These are phyloP conservation scores for Rhynchosporium secalis DNA, from an alignment of 2,329 filamentous ascomycete species.

Conservation along the genomic window DNA sequence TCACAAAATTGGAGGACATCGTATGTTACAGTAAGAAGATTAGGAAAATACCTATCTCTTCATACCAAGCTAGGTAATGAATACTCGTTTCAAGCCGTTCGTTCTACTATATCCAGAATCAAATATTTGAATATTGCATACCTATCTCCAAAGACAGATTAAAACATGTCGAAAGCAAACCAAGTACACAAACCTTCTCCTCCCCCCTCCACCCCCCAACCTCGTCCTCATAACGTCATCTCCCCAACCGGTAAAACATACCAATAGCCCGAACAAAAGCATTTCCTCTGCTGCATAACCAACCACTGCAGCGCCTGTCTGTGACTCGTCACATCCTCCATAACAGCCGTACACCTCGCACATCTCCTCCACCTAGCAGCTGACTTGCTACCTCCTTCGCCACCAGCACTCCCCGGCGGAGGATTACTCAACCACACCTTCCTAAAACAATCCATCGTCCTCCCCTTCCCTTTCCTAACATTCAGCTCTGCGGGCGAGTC, in stretches of 20 bases:
- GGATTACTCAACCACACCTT: conserved; percentile 37
- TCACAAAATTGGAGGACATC: too few species aligned
- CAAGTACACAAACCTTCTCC: too few species aligned
- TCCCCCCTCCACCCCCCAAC: too few species aligned
- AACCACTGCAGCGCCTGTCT: conserved; percentile 39
- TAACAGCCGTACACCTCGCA: conserved; percentile 39
- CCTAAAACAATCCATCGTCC: conserved; percentile 39
- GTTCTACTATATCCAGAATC: too few species aligned
- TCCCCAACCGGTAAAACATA: conserved; percentile 36
- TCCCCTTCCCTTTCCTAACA: conserved; percentile 25
- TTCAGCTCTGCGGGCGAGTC: conserved; percentile 32
- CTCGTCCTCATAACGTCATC: not conserved
- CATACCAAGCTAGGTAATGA: too few species aligned
- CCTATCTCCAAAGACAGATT: too few species aligned
- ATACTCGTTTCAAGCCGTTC: too few species aligned
- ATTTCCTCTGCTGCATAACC: conserved; percentile 40
- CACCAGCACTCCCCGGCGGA: too few species aligned
- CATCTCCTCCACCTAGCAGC: conserved; percentile 38
- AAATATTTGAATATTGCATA: too few species aligned
- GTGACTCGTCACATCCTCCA: conserved; percentile 39
- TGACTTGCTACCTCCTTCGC: conserved; percentile 12
- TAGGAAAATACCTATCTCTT: too few species aligned
- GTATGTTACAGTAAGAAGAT: too few species aligned
- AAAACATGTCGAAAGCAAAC: too few species aligned
- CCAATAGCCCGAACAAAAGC: conserved; percentile 41